Evolutionary conservation across 805 yeast species (phyloP).

Genomic region (Teunomyces gatunensis): DNA sequence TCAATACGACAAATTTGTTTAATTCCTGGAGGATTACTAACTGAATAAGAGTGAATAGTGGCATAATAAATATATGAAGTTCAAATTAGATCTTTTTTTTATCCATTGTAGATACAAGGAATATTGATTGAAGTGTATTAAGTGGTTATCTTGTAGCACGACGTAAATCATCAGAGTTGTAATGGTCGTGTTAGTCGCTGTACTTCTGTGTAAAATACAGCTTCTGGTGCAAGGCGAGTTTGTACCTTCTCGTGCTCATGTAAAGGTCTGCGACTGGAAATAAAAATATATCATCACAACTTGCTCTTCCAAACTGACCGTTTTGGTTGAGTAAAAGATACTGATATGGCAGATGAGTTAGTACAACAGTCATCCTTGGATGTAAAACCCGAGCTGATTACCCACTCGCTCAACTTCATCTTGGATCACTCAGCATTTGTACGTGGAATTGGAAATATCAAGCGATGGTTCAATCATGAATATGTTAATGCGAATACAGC

Average conservation of each 20-base stretch:
- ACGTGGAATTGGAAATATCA: conserved; percentile 66
- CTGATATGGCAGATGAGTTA: conserved; percentile 3
- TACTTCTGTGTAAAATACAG: too few species aligned
- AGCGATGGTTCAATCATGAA: conserved; percentile 54
- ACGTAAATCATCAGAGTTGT: too few species aligned
- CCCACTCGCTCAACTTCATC: conserved; percentile 38
- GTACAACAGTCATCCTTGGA: neutral
- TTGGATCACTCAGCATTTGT: conserved; percentile 68
- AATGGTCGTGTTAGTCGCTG: too few species aligned
- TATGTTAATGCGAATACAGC: conserved; percentile 25
- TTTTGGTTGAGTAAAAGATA: neutral
- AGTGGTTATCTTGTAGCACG: too few species aligned
- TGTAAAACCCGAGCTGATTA: neutral
- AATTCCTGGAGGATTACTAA: neutral
- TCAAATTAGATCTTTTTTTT: neutral
- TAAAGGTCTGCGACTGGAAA: neutral
- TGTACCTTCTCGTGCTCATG: neutral
- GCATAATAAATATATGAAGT: neutral
- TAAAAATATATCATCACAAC: neutral
- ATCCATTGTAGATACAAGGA: too few species aligned
- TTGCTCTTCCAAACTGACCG: neutral
- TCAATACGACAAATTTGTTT: conserved; percentile 10
- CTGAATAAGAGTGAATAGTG: conserved; percentile 3
- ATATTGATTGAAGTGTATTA: too few species aligned
- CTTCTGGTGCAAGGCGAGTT: too few species aligned